Percentiles rank a stretch among this genome's conserved stretches.
phyloP scores from a whole-genome alignment of 2,329 filamentous ascomycete genomes.

The Monosporascus sp. region DNA sequence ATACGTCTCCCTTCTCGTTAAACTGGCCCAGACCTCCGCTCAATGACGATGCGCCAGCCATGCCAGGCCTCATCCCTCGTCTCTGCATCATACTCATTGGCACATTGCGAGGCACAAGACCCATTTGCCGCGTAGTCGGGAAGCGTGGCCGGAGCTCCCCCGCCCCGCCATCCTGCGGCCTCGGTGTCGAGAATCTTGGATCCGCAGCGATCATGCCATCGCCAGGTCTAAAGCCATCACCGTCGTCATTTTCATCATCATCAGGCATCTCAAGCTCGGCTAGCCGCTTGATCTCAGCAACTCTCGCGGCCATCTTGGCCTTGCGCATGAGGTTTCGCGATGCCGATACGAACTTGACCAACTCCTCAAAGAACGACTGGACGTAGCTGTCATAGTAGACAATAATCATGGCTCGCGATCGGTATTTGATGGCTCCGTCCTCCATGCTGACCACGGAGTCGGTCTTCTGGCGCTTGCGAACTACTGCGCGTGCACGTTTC shows the following conservation, averaged over 20 bases:
- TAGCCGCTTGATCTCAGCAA: constrained; percentile 58
- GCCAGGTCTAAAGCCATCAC: constrained; percentile 23
- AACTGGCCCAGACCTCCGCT: constrained; percentile 19
- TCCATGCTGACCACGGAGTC: constrained; percentile 49
- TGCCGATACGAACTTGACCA: constrained; percentile 76
- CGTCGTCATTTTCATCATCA: constrained; percentile 36
- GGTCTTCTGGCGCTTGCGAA: constrained; percentile 46
- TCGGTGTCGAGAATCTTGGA: constrained; percentile 5
- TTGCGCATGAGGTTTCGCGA: constrained; percentile 82
- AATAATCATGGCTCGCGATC: constrained; percentile 70
- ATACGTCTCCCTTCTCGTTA: constrained; percentile 43
- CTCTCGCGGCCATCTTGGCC: constrained; percentile 76
- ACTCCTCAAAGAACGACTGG: constrained; percentile 73
- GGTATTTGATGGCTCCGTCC: constrained; percentile 49
- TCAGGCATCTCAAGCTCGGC: constrained; percentile 54
- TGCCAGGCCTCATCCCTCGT: constrained; percentile 20
- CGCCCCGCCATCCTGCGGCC: constrained; percentile 6
- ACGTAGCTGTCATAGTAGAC: constrained; percentile 92
- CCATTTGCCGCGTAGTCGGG: constrained; percentile 34
- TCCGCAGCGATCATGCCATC: constrained; percentile 19
- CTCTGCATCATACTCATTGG: constrained; percentile 16
- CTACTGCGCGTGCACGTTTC: constrained; percentile 39
- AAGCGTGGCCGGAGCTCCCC: constrained; percentile 30
- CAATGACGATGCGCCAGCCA: constrained; percentile 2
- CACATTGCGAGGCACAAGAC: constrained; percentile 17